Evolutionary conservation across 805 yeast genomes (phyloP).

Genomic region (Sugiyamaella smithiae): DNA sequence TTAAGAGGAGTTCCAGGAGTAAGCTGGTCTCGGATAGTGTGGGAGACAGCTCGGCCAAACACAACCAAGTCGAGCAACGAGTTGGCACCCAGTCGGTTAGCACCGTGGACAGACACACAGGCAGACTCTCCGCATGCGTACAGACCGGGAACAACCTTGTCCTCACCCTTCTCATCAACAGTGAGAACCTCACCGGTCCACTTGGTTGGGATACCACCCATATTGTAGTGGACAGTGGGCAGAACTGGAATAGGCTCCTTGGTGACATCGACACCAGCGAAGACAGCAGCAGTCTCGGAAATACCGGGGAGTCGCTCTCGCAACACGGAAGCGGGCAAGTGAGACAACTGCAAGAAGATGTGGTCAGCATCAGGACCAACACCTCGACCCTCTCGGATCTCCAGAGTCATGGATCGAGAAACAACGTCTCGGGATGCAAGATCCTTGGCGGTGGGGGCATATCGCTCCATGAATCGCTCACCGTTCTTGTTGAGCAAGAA

Average conservation of each 20-base stretch:
- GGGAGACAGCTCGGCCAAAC: conserved; percentile 97
- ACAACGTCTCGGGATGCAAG: conserved; percentile 98
- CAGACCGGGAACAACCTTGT: conserved; percentile 86
- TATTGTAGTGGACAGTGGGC: conserved; percentile 98
- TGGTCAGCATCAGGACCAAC: conserved; percentile 96
- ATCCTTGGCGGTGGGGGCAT: conserved; percentile 98
- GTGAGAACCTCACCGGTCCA: conserved; percentile 94
- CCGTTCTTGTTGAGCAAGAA: conserved; percentile 94
- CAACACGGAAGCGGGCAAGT: conserved; percentile 86
- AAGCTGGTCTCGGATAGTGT: conserved; percentile 79
- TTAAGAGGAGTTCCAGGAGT: conserved; percentile 87
- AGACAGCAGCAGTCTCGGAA: conserved; percentile 96
- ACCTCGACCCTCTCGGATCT: conserved; percentile 98
- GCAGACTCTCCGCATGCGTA: conserved; percentile 99
- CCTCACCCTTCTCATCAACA: conserved; percentile 81
- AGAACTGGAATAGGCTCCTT: conserved; percentile 98
- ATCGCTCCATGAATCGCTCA: conserved; percentile 99
- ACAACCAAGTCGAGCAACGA: conserved; percentile 94
- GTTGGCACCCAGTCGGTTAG: conserved; percentile 98
- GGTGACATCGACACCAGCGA: conserved; percentile 99
- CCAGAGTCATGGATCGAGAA: conserved; percentile 97
- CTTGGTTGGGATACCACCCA: conserved; percentile 99
- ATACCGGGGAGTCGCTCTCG: conserved; percentile 98
- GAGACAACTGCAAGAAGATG: conserved; percentile 90
- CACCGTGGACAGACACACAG: conserved; percentile 99